phyloP scores from a whole-genome alignment of 2,329 filamentous ascomycete genomes.

The Rhynchosporium agropyri region DNA sequence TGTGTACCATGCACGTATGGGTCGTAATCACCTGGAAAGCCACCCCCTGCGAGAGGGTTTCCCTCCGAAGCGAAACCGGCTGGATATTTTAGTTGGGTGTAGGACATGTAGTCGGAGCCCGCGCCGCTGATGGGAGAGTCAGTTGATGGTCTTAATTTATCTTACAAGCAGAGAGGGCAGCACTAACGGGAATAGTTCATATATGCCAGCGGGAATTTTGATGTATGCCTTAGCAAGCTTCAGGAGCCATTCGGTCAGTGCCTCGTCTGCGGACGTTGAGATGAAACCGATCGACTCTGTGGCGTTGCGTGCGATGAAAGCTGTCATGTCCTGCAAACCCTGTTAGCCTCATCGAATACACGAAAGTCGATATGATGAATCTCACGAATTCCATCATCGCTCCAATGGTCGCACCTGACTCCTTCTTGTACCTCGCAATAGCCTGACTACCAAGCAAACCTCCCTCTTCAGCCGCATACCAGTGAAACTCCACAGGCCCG shows the following conservation, averaged over 20 bases:
- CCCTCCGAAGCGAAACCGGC: conserved; percentile 17
- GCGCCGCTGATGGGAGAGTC: conserved; percentile 5
- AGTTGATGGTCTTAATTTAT: neutral
- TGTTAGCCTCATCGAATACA: neutral
- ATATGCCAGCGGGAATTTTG: conserved; percentile 7
- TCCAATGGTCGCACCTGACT: conserved; percentile 13
- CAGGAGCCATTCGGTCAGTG: conserved; percentile 11
- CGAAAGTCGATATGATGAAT: neutral
- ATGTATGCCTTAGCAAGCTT: conserved; percentile 17
- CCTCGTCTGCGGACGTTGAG: conserved; percentile 13
- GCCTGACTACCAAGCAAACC: conserved; percentile 63
- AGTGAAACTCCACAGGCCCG: conserved; percentile 69
- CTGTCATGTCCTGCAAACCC: conserved; percentile 14
- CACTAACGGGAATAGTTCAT: conserved; percentile 3
- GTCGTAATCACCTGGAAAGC: conserved; percentile 13
- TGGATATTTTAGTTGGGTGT: conserved; percentile 15
- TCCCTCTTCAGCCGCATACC: conserved; percentile 79
- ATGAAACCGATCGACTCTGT: conserved; percentile 16
- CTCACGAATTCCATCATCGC: conserved; percentile 23
- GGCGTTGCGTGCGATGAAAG: conserved; percentile 19
- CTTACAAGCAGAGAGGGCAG: too few species aligned
- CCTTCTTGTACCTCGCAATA: conserved; percentile 49
- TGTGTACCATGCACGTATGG: conserved; percentile 18
- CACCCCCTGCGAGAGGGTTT: conserved; percentile 2
- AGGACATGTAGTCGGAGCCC: conserved; percentile 21